A percentile compares a stretch with the other conserved stretches of the same genome.
Conservation (phyloP, 1,284 basidiomycete genomes). For the Takashimella koratensis region DNA sequence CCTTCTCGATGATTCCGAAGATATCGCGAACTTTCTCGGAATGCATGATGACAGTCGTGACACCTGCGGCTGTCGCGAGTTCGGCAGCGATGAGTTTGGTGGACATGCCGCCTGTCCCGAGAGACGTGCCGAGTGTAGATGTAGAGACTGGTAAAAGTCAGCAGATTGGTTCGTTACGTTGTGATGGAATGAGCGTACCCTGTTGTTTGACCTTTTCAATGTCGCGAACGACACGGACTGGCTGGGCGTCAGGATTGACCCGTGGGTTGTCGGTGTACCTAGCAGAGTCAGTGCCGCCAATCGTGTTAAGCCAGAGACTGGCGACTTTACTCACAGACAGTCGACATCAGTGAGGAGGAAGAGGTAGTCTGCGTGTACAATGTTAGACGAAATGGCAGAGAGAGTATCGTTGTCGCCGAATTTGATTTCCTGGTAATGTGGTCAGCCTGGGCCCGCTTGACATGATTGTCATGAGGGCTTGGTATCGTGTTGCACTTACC, state of each 20-base stretch:
- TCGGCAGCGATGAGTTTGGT: slow-evolving; percentile 98
- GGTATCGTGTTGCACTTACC: slow-evolving; percentile 55
- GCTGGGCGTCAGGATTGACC: slow-evolving; percentile 75
- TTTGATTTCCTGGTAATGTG: slow-evolving; percentile 83
- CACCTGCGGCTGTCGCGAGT: slow-evolving; percentile 91
- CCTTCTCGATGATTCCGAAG: slow-evolving; percentile 68
- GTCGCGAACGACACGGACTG: slow-evolving; percentile 77
- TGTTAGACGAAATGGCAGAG: slow-evolving; percentile 92
- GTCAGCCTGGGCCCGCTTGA: background rate
- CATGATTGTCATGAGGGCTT: too few species aligned
- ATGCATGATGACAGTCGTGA: slow-evolving; percentile 86
- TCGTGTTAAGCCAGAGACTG: background rate
- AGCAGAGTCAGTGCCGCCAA: too few species aligned
- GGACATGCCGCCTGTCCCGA: slow-evolving; percentile 99
- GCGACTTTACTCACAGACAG: slow-evolving; percentile 55
- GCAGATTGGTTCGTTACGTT: too few species aligned
- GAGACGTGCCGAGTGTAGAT: slow-evolving; percentile 80
- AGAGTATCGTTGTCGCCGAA: slow-evolving; percentile 99
- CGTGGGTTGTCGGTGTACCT: slow-evolving; percentile 90
- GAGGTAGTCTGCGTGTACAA: slow-evolving; percentile 96
- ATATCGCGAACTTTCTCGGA: slow-evolving; percentile 76
- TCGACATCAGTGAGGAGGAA: slow-evolving; percentile 97
- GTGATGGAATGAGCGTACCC: slow-evolving; percentile 54
- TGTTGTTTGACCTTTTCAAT: slow-evolving; percentile 74
- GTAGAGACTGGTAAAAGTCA: slow-evolving; percentile 94